Conservation (phyloP, 2,329 filamentous ascomycete species). For the Tolypocladium ovalisporum region DNA sequence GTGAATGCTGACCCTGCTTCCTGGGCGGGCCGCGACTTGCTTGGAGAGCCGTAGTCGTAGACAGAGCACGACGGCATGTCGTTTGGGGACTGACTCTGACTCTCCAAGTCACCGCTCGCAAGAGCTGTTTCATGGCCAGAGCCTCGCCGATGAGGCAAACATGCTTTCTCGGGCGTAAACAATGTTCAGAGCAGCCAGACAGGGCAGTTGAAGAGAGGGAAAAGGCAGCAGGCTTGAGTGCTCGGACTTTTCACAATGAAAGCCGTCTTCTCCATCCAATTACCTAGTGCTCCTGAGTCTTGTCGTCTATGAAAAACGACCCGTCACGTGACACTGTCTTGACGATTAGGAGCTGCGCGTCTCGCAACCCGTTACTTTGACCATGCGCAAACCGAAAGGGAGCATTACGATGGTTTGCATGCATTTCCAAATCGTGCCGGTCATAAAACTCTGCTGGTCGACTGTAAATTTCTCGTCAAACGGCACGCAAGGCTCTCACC, state of each 20-base stretch:
- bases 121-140: slow-evolving; percentile 18
- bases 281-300: background rate
- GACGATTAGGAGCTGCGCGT: too few species aligned
- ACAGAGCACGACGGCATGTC: slow-evolving; percentile 11
- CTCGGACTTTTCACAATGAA: background rate
- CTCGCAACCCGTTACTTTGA: too few species aligned
- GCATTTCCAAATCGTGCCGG: background rate
- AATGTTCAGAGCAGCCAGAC: background rate
- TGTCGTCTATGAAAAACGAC: background rate
- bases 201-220: background rate
- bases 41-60: slow-evolving; percentile 15
- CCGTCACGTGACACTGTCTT: background rate
- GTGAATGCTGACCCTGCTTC: background rate
- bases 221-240: background rate
- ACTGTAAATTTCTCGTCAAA: background rate
- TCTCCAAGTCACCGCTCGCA: slow-evolving; percentile 14
- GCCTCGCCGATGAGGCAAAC: background rate
- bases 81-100: slow-evolving; percentile 10
- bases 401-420: too few species aligned
- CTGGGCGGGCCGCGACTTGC: background rate
- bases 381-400: too few species aligned
- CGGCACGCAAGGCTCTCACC: background rate
- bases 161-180: background rate
- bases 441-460: too few species aligned
- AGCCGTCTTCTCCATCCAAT: too few species aligned